Percentiles rank a stretch among this genome's conserved stretches.
Conservation (phyloP, 768 basidiomycete species). For the Tricholoma matsutake region DNA sequence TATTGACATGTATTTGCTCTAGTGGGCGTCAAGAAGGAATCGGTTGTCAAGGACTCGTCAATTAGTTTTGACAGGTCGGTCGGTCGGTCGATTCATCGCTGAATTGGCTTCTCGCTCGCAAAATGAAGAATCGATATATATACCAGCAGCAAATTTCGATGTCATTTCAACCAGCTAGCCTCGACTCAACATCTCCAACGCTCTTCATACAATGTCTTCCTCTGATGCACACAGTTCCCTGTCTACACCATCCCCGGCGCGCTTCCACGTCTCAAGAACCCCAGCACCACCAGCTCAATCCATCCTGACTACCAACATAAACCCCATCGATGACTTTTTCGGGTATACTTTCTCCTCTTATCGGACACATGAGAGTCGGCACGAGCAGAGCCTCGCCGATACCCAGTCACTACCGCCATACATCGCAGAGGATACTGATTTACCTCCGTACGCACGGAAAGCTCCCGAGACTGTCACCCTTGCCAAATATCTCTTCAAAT, state of each 20-base stretch:
- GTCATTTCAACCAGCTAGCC: neutral
- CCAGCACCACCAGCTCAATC: conserved; percentile 13
- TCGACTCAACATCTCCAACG: neutral
- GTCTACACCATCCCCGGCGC: conserved; percentile 12
- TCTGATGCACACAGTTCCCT: conserved; percentile 14
- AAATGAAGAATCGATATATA: conserved; percentile 7
- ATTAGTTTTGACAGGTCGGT: no score
- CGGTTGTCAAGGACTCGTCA: neutral
- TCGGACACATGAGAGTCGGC: conserved; percentile 38
- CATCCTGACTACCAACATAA: conserved; percentile 9
- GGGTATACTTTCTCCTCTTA: conserved; percentile 34
- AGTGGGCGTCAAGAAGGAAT: neutral
- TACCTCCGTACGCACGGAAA: conserved; percentile 35
- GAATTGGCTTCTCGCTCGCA: conserved; percentile 1
- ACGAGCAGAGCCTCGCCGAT: conserved; percentile 34
- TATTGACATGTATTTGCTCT: neutral
- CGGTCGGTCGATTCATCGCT: neutral
- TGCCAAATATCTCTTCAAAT: conserved; percentile 59
- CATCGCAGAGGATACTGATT: conserved; percentile 30
- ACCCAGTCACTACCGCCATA: conserved; percentile 40
- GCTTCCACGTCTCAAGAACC: conserved; percentile 20
- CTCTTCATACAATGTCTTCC: conserved; percentile 13
- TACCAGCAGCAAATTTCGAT: neutral
- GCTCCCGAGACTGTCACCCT: conserved; percentile 49
- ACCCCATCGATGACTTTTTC: conserved; percentile 32